Conservation (phyloP, 2,329 filamentous ascomycete genomes). For the Cladosporium sphaerospermum region DNA sequence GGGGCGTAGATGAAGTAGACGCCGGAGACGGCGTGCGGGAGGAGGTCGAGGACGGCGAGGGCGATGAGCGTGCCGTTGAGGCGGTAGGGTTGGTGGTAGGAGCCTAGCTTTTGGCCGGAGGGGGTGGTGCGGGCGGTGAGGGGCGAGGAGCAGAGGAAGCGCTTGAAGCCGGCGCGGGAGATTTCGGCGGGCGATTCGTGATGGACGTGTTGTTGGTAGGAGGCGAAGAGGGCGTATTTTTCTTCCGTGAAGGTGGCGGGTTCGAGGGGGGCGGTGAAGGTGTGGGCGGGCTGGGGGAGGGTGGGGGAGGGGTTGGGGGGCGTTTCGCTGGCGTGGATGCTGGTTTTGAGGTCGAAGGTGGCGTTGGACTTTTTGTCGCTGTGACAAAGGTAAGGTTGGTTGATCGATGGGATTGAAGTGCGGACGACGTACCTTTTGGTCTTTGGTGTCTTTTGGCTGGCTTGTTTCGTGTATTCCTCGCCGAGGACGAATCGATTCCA, state of each 20-base stretch:
- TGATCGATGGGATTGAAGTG: not conserved
- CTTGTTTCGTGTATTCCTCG: slow-evolving; percentile 59
- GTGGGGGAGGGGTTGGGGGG: slow-evolving; percentile 37
- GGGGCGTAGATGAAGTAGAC: slow-evolving; percentile 81
- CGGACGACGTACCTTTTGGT: slow-evolving; percentile 52
- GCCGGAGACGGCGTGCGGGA: slow-evolving; percentile 70
- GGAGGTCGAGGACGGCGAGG: slow-evolving; percentile 68
- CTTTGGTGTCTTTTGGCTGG: slow-evolving; percentile 58
- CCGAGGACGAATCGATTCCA: slow-evolving; percentile 69
- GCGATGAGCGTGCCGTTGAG: slow-evolving; percentile 70
- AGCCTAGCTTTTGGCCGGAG: slow-evolving; percentile 57
- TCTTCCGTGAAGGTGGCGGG: slow-evolving; percentile 65
- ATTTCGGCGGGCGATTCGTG: slow-evolving; percentile 58
- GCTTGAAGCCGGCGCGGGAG: slow-evolving; percentile 55
- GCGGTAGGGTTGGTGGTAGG: slow-evolving; percentile 76
- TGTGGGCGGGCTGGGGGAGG: slow-evolving; percentile 49
- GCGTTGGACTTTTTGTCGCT: slow-evolving; percentile 58
- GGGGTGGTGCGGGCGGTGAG: slow-evolving; percentile 42
- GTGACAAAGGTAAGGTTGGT: too few relatives aligned
- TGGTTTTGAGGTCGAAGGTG: slow-evolving; percentile 59
- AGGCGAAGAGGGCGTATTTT: slow-evolving; percentile 64
- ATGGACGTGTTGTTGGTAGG: slow-evolving; percentile 71
- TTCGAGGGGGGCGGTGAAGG: slow-evolving; percentile 64
- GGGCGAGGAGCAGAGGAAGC: slow-evolving; percentile 69
- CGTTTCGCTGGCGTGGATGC: slow-evolving; percentile 64